Conservation (phyloP, 371 early-diverging fungal genomes). For the Cokeromyces recurvatus region DNA sequence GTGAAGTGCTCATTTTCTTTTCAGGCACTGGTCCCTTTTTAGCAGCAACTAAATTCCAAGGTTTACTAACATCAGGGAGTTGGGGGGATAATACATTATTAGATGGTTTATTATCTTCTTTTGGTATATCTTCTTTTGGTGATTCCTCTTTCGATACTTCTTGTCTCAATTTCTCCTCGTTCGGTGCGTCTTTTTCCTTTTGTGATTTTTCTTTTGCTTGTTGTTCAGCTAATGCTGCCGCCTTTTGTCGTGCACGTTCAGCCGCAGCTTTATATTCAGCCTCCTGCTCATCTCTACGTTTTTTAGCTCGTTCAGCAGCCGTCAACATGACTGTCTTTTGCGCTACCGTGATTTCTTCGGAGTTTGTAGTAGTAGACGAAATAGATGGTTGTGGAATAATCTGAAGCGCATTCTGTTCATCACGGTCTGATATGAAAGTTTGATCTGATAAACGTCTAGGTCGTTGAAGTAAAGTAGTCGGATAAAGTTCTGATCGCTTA, state of each 20-base stretch:
- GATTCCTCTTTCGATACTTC: neutral
- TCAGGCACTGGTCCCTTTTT: too few species aligned
- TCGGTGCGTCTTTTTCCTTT: neutral
- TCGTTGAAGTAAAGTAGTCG: constrained; percentile 21
- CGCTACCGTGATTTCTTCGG: constrained; percentile 26
- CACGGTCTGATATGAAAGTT: constrained; percentile 24
- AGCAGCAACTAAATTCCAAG: constrained; percentile 17
- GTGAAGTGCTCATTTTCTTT: neutral
- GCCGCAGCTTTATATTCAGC: constrained; percentile 40
- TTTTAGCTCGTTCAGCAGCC: constrained; percentile 47
- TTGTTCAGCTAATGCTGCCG: constrained; percentile 12
- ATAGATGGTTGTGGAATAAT: constrained; percentile 6
- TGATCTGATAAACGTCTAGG: constrained; percentile 30
- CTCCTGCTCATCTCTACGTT: constrained; percentile 43
- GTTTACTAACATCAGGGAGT: constrained; percentile 7
- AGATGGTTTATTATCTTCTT: neutral
- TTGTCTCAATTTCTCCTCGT: too few species aligned
- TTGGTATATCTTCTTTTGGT: constrained; percentile 4
- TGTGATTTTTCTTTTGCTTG: neutral
- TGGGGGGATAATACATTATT: neutral
- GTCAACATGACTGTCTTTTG: constrained; percentile 42
- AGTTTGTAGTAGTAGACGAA: neutral
- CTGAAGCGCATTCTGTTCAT: constrained; percentile 8
- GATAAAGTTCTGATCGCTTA: neutral
- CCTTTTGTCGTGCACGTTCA: constrained; percentile 44